phyloP scores from a whole-genome alignment of 345 rosid genomes.

The Melastoma malabathricum region DNA sequence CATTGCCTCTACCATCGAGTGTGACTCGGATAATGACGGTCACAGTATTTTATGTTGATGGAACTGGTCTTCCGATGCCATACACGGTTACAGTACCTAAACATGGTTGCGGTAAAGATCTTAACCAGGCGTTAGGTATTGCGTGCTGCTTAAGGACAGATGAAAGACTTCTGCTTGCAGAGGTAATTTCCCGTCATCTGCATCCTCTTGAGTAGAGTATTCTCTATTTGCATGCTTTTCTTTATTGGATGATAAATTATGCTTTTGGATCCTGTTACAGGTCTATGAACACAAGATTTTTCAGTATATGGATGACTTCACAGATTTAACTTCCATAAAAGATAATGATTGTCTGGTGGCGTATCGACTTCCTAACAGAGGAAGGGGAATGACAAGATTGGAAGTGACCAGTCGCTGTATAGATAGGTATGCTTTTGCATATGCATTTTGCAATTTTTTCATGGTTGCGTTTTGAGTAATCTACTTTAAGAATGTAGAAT shows the following conservation, averaged over 20 bases:
- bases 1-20: constrained; percentile 82
- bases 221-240: no score
- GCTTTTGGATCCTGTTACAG: constrained; percentile 20
- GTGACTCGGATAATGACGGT: constrained; percentile 74
- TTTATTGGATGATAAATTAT: constrained; percentile 7
- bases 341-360: constrained; percentile 82
- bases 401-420: constrained; percentile 46
- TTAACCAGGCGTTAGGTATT: constrained; percentile 42
- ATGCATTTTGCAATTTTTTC: no score
- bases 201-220: no score
- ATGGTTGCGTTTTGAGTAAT: no score
- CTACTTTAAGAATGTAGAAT: no score
- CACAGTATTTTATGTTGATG: constrained; percentile 65
- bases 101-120: constrained; percentile 67
- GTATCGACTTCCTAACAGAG: constrained; percentile 49
- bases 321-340: constrained; percentile 41
- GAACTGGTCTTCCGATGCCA: constrained; percentile 62
- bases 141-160: constrained; percentile 72
- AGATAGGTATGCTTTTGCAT: constrained; percentile 34
- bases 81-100: constrained; percentile 61
- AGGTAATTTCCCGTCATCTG: constrained; percentile 27
- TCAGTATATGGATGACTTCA: constrained; percentile 40
- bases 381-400: constrained; percentile 45
- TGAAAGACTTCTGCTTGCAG: constrained; percentile 73
- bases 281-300: constrained; percentile 47